phyloP scores from a whole-genome alignment of 441 rosid genomes.

The Omphalea diandra region DNA sequence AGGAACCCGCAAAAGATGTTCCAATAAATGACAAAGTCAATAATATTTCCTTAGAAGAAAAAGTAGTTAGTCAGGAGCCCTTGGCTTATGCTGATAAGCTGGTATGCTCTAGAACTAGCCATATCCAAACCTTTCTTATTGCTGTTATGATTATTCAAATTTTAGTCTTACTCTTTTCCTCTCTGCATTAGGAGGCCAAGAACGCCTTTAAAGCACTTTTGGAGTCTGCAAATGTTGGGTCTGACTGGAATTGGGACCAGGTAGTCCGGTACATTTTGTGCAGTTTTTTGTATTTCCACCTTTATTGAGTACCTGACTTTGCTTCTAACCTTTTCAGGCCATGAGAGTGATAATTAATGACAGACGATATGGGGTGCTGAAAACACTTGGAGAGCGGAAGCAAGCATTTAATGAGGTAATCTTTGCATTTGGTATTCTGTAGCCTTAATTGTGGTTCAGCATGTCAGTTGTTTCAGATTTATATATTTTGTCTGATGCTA shows the following conservation, averaged over 20 bases:
- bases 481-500: neutral
- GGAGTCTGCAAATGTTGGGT: conserved; percentile 82
- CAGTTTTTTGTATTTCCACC: neutral
- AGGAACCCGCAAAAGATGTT: conserved; percentile 54
- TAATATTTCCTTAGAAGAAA: conserved; percentile 47
- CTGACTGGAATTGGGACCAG: conserved; percentile 99
- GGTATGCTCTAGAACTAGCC: conserved; percentile 38
- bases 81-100: conserved; percentile 55
- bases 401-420: conserved; percentile 98
- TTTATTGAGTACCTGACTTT: conserved; percentile 5
- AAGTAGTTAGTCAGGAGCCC: conserved; percentile 50
- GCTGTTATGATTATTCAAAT: conserved; percentile 23
- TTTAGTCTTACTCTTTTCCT: conserved; percentile 8
- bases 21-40: conserved; percentile 43
- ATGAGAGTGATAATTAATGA: conserved; percentile 85
- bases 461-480: conserved; percentile 4
- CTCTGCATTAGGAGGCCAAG: conserved; percentile 76
- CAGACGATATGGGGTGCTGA: conserved; percentile 85
- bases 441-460: neutral
- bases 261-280: conserved; percentile 35
- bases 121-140: conserved; percentile 14
- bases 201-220: conserved; percentile 92
- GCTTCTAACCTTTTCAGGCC: conserved; percentile 41
- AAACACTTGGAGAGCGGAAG: conserved; percentile 96
- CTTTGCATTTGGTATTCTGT: conserved; percentile 1